Conservation (phyloP, 202 grass and related monocot species). For the Schoenoplectus tabernaemontani region DNA sequence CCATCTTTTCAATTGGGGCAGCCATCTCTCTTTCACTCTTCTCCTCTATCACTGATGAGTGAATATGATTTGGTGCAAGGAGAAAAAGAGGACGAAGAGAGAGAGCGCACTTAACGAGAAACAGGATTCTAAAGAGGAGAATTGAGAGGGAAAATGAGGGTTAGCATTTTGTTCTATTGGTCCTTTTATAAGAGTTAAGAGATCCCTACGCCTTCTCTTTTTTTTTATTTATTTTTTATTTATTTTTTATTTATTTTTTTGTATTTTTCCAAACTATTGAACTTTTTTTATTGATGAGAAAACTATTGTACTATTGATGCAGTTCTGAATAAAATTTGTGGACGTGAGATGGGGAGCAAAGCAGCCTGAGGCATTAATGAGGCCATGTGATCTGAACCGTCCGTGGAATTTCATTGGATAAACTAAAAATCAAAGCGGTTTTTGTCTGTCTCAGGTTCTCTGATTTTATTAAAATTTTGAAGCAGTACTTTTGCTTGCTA, state of each 20-base stretch:
- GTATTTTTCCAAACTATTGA: neutral
- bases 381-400: conserved; percentile 8
- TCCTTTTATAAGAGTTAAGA: conserved; percentile 12
- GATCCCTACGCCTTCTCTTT: neutral
- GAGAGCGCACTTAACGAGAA: neutral
- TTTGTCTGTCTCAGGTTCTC: too few relatives aligned
- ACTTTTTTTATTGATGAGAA: too few relatives aligned
- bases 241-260: neutral
- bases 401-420: neutral
- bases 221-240: too few relatives aligned
- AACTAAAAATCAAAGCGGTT: neutral
- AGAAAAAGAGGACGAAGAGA: neutral
- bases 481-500: too few relatives aligned
- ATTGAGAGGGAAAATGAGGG: conserved; percentile 19
- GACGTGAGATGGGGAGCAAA: too few relatives aligned
- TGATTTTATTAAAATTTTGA: too few relatives aligned
- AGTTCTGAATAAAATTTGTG: too few relatives aligned
- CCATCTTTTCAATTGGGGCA: conserved; percentile 5
- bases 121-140: neutral
- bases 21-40: neutral
- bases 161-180: conserved; percentile 10
- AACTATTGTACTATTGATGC: too few relatives aligned
- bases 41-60: neutral
- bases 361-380: conserved; percentile 4
- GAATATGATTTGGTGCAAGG: neutral